These are phyloP conservation scores for Cryptococcus maquisensis DNA, from an alignment of 1,284 basidiomycete genomes.

Conservation along the genomic window DNA sequence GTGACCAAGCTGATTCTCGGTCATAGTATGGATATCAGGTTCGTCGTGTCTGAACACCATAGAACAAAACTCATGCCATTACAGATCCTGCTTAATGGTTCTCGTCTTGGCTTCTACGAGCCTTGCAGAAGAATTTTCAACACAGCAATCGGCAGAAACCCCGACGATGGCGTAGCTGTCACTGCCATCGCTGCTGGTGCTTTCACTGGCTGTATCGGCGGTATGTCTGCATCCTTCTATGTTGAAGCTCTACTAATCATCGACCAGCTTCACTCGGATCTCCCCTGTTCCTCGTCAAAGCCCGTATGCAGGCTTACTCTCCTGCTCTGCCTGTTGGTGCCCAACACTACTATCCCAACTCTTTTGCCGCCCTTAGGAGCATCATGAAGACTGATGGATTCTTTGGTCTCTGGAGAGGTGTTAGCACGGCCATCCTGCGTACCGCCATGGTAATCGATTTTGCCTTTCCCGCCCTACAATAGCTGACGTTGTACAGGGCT, in stretches of 20 bases:
- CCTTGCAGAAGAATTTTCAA: slow-evolving; percentile 77
- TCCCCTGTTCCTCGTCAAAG: slow-evolving; percentile 93
- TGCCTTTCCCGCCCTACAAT: not conserved
- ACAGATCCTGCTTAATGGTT: slow-evolving; percentile 88
- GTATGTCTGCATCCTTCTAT: slow-evolving; percentile 50
- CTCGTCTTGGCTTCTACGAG: slow-evolving; percentile 95
- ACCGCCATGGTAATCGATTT: slow-evolving; percentile 73
- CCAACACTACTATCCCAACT: slow-evolving; percentile 84
- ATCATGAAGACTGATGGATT: slow-evolving; percentile 75
- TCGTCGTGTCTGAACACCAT: slow-evolving; percentile 24
- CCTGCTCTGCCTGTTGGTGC: slow-evolving; percentile 89
- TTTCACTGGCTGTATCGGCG: slow-evolving; percentile 81
- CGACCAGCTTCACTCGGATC: slow-evolving; percentile 76
- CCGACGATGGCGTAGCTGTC: slow-evolving; percentile 62
- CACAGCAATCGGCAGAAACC: slow-evolving; percentile 59
- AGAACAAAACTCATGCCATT: not conserved
- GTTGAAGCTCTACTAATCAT: not conserved
- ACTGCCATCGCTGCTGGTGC: slow-evolving; percentile 83
- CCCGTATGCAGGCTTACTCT: slow-evolving; percentile 95
- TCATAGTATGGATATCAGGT: slow-evolving; percentile 84
- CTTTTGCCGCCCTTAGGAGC: slow-evolving; percentile 71
- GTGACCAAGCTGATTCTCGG: not conserved
- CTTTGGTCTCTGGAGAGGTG: slow-evolving; percentile 78
- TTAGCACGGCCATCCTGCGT: slow-evolving; percentile 87
- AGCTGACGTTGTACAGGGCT: slow-evolving; percentile 49